Base-by-base conservation (phyloP, 352 stramenopile genomes). In the Phytophthora melonis region DNA sequence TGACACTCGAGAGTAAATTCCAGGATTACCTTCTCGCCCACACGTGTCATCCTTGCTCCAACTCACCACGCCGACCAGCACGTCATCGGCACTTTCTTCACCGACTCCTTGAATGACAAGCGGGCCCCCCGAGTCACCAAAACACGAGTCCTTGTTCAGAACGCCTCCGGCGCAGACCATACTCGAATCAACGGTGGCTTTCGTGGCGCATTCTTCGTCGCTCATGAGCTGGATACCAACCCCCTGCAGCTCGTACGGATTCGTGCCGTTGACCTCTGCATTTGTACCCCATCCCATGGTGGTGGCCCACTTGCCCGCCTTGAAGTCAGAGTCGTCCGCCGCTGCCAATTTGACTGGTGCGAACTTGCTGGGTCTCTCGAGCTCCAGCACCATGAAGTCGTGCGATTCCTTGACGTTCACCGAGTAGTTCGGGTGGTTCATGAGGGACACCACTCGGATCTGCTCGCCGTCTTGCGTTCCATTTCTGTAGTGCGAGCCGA, bases 161-260 rank as follows among this genome's bases (percentile, higher is more conserved):
- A 76, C 47, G 2, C 82, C 80, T 1, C 78, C 82, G 8, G 82
- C 80, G 36, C 84, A 91, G n/a, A 89, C 14, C 84, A 91, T 90
- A 53, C 72, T 76, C 19, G 49, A 61, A 53, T 78, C 71, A 21
- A 79, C 59, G 0, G 36, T 32, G 6, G 60, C 59, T 19, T 73
- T 58, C 13, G 59, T 47, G 0, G 68, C 75, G 45, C 80, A 91
- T 9, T 70, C 70, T 5, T 65, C 52, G 47, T 89, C 73, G 3
- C 75, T 66, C 19, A 79, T 52, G 13, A 87, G 52, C 19, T 73
- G 59, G 0, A 91, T 60, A 7, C 79, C 65, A 5, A 89, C 80
- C 8, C 61, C 52, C 27, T 68, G 47, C n/a, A 91, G 61, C 7
- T 80, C 79, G 53, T 66, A 68, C n/a, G 76, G 74, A 19, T 76